Percentiles rank a stretch among this genome's conserved stretches.
These are phyloP conservation scores for Phoenix roebelenii DNA, from an alignment of 176 grass and related monocot genomes.

Conservation along the genomic window DNA sequence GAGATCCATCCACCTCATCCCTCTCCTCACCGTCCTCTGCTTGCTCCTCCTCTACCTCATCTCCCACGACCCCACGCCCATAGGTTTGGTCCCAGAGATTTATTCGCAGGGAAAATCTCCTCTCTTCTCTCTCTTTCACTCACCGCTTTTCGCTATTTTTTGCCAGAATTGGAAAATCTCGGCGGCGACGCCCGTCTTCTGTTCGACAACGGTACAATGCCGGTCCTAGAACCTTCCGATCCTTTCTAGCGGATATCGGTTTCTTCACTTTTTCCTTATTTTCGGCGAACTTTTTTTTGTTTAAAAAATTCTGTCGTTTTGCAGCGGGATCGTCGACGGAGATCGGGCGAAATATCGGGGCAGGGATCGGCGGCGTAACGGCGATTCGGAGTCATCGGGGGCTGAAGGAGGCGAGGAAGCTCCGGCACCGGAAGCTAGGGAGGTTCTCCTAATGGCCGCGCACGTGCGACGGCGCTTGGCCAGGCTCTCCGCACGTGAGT, in stretches of 20 bases:
- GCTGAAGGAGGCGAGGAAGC: slow-evolving; percentile 36
- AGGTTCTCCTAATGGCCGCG: too few relatives aligned
- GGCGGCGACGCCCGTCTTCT: background rate
- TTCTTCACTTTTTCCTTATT: background rate
- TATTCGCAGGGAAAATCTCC: too few relatives aligned
- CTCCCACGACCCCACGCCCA: slow-evolving; percentile 47
- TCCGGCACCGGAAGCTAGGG: slow-evolving; percentile 30
- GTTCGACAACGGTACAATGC: slow-evolving; percentile 7
- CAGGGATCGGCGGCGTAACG: slow-evolving; percentile 1
- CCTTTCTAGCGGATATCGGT: background rate
- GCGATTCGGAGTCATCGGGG: slow-evolving; percentile 26
- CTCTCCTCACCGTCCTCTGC: slow-evolving; percentile 74
- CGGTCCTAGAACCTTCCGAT: background rate
- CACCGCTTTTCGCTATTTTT: background rate
- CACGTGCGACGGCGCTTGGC: background rate
- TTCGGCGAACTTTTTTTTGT: background rate
- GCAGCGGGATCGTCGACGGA: slow-evolving; percentile 16
- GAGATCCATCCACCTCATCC: slow-evolving; percentile 70
- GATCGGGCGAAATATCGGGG: slow-evolving; percentile 1
- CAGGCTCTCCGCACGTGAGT: too few relatives aligned
- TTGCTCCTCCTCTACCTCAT: slow-evolving; percentile 78
- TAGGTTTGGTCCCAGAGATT: slow-evolving; percentile 10
- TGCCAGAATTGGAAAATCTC: slow-evolving; percentile 9
- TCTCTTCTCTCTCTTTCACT: background rate
- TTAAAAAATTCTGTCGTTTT: background rate